Base-by-base conservation (phyloP, 768 basidiomycete species). In the Amanita pseudoporphyria region DNA sequence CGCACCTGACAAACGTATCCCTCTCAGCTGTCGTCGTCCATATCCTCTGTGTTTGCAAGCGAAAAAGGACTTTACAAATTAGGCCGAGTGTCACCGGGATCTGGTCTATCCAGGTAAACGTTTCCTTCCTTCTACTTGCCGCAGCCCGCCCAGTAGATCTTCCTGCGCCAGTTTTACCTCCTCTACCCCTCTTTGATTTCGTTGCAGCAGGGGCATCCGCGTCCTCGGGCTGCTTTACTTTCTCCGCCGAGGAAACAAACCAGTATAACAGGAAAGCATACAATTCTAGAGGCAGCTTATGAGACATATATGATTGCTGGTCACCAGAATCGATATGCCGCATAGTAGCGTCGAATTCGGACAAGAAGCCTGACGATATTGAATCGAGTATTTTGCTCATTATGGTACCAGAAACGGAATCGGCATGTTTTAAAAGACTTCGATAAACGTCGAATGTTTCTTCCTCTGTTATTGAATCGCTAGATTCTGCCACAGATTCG, bases 251-350 rank as follows among this genome's bases (percentile, higher is more conserved):
- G 9, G 70, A 67, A 13, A 89, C 86, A 61, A 94, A 94, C 93
- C 93, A 97, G 53, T 83, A 75, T n/a, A 96, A 66, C 21, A 97
- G 69, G 62, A 98, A 97, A 6, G 85, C 87, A 63, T 90, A 97
- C 73, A 87, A 82, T 63, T 98, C 96, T 52, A 99, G 71, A 0
- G 90, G 79, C 3, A 61, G 55, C 62, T 84, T 87, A 64, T 92
- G 91, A 0, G 70, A 58, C 54, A 74, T 64, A 57, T 77, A 73
- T 1, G 72, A 69, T 50, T 84, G 72, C 51, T 81, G 76, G 43
- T 84, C 78, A 22, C 84, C 87, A 5, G 76, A 69, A 7, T 87
- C 82, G 21, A 87, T 65, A 54, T 91, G 87, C 46, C 74, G 76
- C 26, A 74, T 59, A 3, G 87, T 81, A 16, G 77, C 71, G 16